Percentiles rank a stretch among this genome's conserved stretches.
phyloP scores from a whole-genome alignment of 2,329 filamentous ascomycete species.

The Juglanconis oblonga region DNA sequence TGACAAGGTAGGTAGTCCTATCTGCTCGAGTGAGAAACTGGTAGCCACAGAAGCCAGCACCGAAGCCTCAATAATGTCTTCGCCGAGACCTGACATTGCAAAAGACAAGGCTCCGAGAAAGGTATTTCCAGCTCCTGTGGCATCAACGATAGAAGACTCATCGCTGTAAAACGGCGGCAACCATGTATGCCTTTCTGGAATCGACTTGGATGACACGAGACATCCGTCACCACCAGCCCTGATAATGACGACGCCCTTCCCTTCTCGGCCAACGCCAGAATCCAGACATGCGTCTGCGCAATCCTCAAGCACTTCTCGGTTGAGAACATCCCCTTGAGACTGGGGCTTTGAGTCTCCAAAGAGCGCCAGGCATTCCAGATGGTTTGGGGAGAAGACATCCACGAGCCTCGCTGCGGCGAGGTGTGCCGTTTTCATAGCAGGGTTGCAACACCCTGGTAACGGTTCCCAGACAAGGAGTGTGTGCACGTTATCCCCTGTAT shows the following conservation, averaged over 20 bases:
- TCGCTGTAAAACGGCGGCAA: conserved; percentile 27
- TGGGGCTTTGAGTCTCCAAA: conserved; percentile 18
- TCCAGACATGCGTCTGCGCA: neutral
- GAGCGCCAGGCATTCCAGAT: conserved; percentile 30
- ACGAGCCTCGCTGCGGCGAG: conserved; percentile 25
- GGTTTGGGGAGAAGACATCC: conserved; percentile 35
- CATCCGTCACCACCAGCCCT: conserved; percentile 7
- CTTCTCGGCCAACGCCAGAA: neutral
- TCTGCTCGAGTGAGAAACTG: conserved; percentile 31
- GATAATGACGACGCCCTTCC: neutral
- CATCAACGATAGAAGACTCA: conserved; percentile 26
- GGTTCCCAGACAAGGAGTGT: conserved; percentile 12
- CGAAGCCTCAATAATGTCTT: conserved; percentile 24
- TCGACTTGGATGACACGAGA: conserved; percentile 1
- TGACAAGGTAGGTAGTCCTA: conserved; percentile 24
- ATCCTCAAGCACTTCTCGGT: neutral
- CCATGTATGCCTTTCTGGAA: conserved; percentile 21
- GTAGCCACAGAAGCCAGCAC: conserved; percentile 31
- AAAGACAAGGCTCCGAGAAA: conserved; percentile 32
- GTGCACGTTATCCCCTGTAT: neutral
- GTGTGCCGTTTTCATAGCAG: conserved; percentile 25
- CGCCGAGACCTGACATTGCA: conserved; percentile 21
- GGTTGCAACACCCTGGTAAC: conserved; percentile 19
- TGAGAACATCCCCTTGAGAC: too few relatives aligned
- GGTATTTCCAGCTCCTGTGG: conserved; percentile 35